Percentiles rank a stretch among this genome's conserved stretches.
Evolutionary conservation across 805 yeast species (phyloP).

Genomic region (Candida manassasensis): DNA sequence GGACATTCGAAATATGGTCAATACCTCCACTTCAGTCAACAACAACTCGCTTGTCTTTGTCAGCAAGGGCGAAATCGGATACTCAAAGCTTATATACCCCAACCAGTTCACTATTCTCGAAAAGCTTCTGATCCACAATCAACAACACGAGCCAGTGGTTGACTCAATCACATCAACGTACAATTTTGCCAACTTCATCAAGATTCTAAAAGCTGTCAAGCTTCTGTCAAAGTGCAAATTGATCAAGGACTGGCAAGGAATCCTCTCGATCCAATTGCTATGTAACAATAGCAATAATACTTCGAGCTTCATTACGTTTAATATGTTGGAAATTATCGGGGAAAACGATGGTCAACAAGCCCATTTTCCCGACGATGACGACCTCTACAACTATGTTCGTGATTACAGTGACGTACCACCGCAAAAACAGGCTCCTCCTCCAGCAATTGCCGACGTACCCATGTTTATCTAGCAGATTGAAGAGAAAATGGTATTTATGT

Average conservation of each 20-base stretch:
- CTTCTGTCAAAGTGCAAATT: conserved; percentile 37
- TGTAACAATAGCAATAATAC: conserved; percentile 26
- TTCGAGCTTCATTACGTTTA: conserved; percentile 29
- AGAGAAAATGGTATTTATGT: no score
- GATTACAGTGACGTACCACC: background rate
- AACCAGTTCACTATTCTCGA: conserved; percentile 58
- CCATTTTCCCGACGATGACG: conserved; percentile 4
- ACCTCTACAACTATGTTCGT: conserved; percentile 1
- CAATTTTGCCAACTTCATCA: conserved; percentile 29
- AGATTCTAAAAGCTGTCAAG: conserved; percentile 32
- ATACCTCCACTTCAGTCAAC: background rate
- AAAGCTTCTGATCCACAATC: conserved; percentile 42
- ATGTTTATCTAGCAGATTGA: no score
- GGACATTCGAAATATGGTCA: background rate
- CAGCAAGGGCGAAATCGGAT: conserved; percentile 71
- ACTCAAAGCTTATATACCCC: conserved; percentile 63
- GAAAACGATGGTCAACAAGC: conserved; percentile 5
- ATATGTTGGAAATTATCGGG: conserved; percentile 29
- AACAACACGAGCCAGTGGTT: conserved; percentile 14
- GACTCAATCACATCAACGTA: conserved; percentile 25
- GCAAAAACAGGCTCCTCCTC: background rate
- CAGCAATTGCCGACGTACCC: no score
- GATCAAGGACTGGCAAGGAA: conserved; percentile 31
- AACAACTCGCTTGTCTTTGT: conserved; percentile 48
- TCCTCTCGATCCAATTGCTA: conserved; percentile 33